A percentile compares a stretch with the other conserved stretches of the same genome.
Evolutionary conservation across 2,329 filamentous ascomycete species (phyloP).

Genomic region (Fusarium luffae): DNA sequence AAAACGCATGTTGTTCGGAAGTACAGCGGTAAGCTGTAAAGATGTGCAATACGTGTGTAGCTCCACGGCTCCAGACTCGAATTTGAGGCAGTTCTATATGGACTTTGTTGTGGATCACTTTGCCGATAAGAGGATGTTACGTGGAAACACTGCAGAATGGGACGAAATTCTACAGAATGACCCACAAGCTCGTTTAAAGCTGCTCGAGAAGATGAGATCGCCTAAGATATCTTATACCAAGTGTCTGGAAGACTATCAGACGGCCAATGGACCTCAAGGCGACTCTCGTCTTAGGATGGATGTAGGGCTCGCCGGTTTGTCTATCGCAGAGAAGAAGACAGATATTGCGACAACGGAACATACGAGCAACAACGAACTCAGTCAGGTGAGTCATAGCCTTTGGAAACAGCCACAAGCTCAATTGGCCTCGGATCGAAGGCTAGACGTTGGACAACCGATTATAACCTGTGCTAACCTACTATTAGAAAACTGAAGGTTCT

Average conservation of each 20-base stretch:
- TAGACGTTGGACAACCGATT: background rate
- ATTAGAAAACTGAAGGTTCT: background rate
- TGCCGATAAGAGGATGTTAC: background rate
- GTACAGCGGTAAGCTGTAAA: background rate
- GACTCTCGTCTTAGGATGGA: background rate
- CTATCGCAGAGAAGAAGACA: background rate
- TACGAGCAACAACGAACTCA: fast-evolving
- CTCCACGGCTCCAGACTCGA: background rate
- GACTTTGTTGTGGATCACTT: background rate
- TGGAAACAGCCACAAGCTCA: background rate
- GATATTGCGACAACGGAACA: background rate
- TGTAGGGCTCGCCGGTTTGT: background rate
- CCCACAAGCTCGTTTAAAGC: background rate
- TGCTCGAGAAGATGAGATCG: background rate
- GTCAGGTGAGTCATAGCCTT: fast-evolving
- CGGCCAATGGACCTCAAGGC: fast-evolving
- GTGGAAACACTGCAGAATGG: background rate
- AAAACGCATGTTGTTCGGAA: background rate
- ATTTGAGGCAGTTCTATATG: background rate
- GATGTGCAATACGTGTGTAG: background rate
- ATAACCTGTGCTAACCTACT: background rate
- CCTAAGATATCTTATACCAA: fast-evolving
- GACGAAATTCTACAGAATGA: background rate
- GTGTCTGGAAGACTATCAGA: fast-evolving
- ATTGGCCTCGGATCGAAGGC: fast-evolving